Percentiles rank a stretch among this genome's conserved stretches.
These are phyloP conservation scores for Hyphopichia fennica DNA, from an alignment of 1,139 yeast genomes.

Conservation along the genomic window DNA sequence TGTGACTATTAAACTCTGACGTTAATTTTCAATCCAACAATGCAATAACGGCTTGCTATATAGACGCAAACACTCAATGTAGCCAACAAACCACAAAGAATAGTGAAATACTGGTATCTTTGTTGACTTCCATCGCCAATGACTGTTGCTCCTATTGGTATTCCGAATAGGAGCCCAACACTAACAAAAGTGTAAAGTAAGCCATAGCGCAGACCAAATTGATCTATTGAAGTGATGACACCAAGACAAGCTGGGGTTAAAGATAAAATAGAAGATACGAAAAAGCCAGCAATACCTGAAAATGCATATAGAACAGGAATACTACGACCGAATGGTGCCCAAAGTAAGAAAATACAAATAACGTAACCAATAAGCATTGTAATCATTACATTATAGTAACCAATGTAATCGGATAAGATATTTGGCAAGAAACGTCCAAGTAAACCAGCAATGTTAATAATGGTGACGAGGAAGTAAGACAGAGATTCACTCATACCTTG, in stretches of 20 bases:
- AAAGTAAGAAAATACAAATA: constrained; percentile 40
- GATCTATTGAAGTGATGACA: constrained; percentile 46
- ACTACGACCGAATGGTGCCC: constrained; percentile 57
- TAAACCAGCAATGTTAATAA: constrained; percentile 59
- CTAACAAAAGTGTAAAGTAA: constrained; percentile 46
- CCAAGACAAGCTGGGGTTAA: constrained; percentile 53
- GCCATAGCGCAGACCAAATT: constrained; percentile 51
- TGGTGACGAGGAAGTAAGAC: constrained; percentile 53
- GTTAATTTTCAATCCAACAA: constrained; percentile 22
- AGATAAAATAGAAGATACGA: constrained; percentile 48
- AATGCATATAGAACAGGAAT: constrained; percentile 44
- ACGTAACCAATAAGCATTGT: constrained; percentile 41
- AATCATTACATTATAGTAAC: constrained; percentile 57
- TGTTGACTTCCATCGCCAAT: constrained; percentile 33
- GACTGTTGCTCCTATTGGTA: constrained; percentile 53
- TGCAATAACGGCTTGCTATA: constrained; percentile 18
- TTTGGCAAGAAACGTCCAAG: constrained; percentile 61
- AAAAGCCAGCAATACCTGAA: constrained; percentile 53
- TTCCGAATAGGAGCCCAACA: constrained; percentile 44
- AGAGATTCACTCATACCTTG: constrained; percentile 54
- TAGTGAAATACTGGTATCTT: constrained; percentile 25
- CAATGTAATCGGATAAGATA: constrained; percentile 52
- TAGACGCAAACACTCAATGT: constrained; percentile 20
- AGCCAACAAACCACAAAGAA: constrained; percentile 21
- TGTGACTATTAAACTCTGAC: constrained; percentile 15